Conservation (phyloP, 2,329 filamentous ascomycete species). For the Claviceps monticola region DNA sequence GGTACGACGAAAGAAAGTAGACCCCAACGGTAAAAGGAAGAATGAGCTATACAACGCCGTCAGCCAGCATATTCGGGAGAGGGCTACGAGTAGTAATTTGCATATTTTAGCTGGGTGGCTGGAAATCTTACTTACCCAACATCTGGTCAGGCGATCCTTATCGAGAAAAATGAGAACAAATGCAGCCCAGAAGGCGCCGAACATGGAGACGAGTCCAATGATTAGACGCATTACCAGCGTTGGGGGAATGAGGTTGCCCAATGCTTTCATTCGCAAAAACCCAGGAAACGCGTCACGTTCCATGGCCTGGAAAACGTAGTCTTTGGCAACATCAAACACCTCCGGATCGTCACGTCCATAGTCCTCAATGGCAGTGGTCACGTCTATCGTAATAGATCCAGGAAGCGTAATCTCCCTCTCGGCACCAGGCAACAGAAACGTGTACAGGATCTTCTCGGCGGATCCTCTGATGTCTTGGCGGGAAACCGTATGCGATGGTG, state of each 20-base stretch:
- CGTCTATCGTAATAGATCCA: conserved; percentile 70
- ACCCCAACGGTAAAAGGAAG: conserved; percentile 84
- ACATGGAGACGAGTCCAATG: conserved; percentile 67
- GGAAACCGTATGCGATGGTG: conserved; percentile 70
- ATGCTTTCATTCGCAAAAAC: conserved; percentile 84
- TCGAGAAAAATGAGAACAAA: conserved; percentile 90
- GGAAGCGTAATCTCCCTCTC: conserved; percentile 94
- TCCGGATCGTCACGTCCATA: conserved; percentile 89
- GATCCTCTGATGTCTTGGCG: conserved; percentile 82
- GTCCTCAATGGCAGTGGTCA: conserved; percentile 79
- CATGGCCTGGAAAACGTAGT: conserved; percentile 99
- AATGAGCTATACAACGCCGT: conserved; percentile 38
- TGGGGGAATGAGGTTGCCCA: conserved; percentile 88
- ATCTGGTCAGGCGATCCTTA: conserved; percentile 56
- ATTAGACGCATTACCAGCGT: conserved; percentile 79
- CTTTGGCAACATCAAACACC: conserved; percentile 93
- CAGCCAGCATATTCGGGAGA: conserved; percentile 9
- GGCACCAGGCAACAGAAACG: conserved; percentile 84
- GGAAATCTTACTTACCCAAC: conserved; percentile 54
- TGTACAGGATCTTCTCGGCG: conserved; percentile 98
- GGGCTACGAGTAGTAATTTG: background rate
- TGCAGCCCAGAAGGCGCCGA: conserved; percentile 84
- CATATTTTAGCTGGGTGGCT: background rate
- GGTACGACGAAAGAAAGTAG: conserved; percentile 80
- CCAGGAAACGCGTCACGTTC: conserved; percentile 97